Evolutionary conservation across 495 filamentous ascomycete species (phyloP).

Genomic region (Clavariopsis aquatica): DNA sequence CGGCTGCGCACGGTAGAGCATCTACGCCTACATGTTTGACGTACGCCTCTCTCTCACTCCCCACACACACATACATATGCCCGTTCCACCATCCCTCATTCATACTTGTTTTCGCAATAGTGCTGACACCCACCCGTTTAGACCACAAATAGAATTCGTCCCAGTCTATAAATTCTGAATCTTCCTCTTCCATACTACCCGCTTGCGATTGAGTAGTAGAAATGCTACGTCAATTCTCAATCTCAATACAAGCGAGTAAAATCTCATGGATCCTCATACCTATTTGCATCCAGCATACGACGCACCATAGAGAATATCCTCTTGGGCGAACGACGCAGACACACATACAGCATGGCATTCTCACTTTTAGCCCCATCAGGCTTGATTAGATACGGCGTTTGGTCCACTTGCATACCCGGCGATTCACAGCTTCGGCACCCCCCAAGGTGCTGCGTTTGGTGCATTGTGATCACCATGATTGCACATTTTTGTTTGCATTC

Average conservation of each 20-base stretch:
- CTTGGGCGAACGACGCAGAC: neutral
- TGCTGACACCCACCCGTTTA: neutral
- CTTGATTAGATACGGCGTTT: neutral
- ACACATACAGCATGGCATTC: neutral
- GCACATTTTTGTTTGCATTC: too few relatives aligned
- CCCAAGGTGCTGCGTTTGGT: too few relatives aligned
- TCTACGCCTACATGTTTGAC: neutral
- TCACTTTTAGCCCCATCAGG: neutral
- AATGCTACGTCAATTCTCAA: too few relatives aligned
- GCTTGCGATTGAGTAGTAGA: too few relatives aligned
- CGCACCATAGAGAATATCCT: neutral
- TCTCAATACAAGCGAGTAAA: too few relatives aligned
- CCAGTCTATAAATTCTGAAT: slow-evolving; percentile 10
- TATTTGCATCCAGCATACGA: neutral
- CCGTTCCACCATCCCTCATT: too few relatives aligned
- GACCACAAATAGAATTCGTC: slow-evolving; percentile 20
- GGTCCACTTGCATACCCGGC: neutral
- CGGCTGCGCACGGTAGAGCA: slow-evolving; percentile 16
- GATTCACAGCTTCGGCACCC: too few relatives aligned
- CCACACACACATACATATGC: neutral
- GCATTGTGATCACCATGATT: too few relatives aligned
- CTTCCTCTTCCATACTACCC: neutral
- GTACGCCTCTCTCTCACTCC: neutral
- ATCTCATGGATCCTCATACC: too few relatives aligned
- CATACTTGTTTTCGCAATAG: too few relatives aligned